Percentiles rank a stretch among this genome's conserved stretches.
These are phyloP conservation scores for Venturia nashicola DNA, from an alignment of 2,329 filamentous ascomycete genomes.

Conservation along the genomic window DNA sequence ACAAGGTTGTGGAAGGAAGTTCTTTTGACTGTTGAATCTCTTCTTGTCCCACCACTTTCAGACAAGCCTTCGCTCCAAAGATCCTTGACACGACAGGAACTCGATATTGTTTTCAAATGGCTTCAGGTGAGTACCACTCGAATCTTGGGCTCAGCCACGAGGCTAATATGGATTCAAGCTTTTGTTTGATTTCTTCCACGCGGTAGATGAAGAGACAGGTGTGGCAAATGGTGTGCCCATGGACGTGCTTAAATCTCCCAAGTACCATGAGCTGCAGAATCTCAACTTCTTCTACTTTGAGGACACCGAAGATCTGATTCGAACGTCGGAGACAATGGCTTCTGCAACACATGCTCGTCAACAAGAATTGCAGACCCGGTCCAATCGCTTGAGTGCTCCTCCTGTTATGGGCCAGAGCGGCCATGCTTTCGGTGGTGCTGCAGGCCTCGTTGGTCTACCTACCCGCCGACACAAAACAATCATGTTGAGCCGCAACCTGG, in stretches of 20 bases:
- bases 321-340: constrained; percentile 94
- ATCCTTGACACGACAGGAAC: constrained; percentile 71
- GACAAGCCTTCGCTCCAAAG: constrained; percentile 86
- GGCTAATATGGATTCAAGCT: constrained; percentile 29
- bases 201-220: constrained; percentile 69
- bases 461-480: constrained; percentile 45
- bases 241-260: constrained; percentile 88
- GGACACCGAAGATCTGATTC: constrained; percentile 76
- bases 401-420: constrained; percentile 36
- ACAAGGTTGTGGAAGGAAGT: constrained; percentile 97
- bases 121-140: constrained; percentile 39
- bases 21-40: constrained; percentile 74
- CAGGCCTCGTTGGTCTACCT: constrained; percentile 50
- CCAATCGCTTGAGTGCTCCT: constrained; percentile 60
- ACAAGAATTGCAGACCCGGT: constrained; percentile 34
- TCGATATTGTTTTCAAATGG: constrained; percentile 94
- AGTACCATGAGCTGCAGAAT: constrained; percentile 94
- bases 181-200: constrained; percentile 90
- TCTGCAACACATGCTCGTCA: constrained; percentile 71
- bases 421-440: constrained; percentile 38
- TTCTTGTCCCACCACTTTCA: constrained; percentile 85
- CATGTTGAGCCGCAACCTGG: constrained; percentile 86
- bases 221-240: constrained; percentile 79
- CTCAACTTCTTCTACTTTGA: constrained; percentile 99
- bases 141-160: background rate